phyloP scores from a whole-genome alignment of 164 flowering plant species.

The Aristolochia californica region DNA sequence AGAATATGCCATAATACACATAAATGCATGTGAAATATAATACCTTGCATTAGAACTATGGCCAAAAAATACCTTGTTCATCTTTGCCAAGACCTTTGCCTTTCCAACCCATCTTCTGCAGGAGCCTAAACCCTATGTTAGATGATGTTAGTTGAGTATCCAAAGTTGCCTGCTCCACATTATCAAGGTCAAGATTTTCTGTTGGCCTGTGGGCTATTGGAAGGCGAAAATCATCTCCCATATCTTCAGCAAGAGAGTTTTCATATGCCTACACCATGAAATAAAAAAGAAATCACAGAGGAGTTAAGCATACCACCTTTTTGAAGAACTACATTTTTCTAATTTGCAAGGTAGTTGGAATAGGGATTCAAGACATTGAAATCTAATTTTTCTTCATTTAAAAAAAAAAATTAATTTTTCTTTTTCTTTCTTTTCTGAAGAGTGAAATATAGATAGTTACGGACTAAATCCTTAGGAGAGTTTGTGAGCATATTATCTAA shows the following conservation, averaged over 20 bases:
- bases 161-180: slow-evolving; percentile 86
- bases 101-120: slow-evolving; percentile 99
- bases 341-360: not conserved
- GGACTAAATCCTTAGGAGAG: too few relatives aligned
- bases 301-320: not conserved
- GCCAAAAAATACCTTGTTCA: slow-evolving; percentile 67
- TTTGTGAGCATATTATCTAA: too few relatives aligned
- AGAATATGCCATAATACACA: not conserved
- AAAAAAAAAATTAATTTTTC: too few relatives aligned
- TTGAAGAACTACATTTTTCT: not conserved
- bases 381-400: not conserved
- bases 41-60: not conserved
- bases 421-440: too few relatives aligned
- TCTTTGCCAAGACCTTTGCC: slow-evolving; percentile 97
- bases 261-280: slow-evolving; percentile 27
- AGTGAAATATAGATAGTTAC: too few relatives aligned
- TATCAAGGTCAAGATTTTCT: slow-evolving; percentile 78
- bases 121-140: slow-evolving; percentile 85
- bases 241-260: slow-evolving; percentile 44
- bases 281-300: not conserved
- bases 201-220: slow-evolving; percentile 79
- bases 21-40: not conserved
- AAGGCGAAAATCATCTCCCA: slow-evolving; percentile 64
- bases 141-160: slow-evolving; percentile 79
- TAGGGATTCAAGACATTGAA: not conserved